Percentiles rank a stretch among this genome's conserved stretches.
phyloP scores from a whole-genome alignment of 163 green algal species.

The Volvox carteri region DNA sequence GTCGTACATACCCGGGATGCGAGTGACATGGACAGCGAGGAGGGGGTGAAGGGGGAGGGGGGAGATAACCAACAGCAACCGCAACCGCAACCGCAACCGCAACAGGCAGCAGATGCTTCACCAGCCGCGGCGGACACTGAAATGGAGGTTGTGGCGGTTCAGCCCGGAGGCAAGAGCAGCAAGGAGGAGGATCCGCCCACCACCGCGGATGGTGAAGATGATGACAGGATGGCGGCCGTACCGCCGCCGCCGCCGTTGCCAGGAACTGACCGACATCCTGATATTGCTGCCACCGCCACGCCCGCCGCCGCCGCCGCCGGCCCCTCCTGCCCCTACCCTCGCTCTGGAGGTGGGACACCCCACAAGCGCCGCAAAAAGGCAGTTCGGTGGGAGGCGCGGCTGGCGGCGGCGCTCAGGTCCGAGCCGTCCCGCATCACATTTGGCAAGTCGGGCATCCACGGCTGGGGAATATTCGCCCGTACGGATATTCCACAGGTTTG shows the following conservation, averaged over 20 bases:
- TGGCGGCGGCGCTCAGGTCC: conserved; percentile 71
- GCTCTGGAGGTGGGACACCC: too few relatives aligned
- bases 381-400: conserved; percentile 67
- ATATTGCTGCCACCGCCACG: background rate
- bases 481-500: conserved; percentile 68
- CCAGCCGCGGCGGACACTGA: background rate
- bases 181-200: too few relatives aligned
- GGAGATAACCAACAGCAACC: background rate
- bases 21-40: conserved; percentile 26
- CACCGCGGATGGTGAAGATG: background rate
- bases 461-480: conserved; percentile 95
- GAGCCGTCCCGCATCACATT: conserved; percentile 86
- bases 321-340: too few relatives aligned
- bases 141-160: background rate
- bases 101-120: background rate
- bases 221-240: background rate
- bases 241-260: background rate
- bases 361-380: conserved; percentile 26
- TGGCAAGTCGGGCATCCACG: conserved; percentile 95
- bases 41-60: background rate
- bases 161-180: too few relatives aligned
- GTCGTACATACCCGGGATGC: conserved; percentile 31
- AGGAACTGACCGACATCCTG: background rate
- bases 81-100: background rate
- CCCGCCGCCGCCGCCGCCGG: background rate